Base-by-base conservation (phyloP, 73 alveolate genomes). In the Effrenium voratum region DNA sequence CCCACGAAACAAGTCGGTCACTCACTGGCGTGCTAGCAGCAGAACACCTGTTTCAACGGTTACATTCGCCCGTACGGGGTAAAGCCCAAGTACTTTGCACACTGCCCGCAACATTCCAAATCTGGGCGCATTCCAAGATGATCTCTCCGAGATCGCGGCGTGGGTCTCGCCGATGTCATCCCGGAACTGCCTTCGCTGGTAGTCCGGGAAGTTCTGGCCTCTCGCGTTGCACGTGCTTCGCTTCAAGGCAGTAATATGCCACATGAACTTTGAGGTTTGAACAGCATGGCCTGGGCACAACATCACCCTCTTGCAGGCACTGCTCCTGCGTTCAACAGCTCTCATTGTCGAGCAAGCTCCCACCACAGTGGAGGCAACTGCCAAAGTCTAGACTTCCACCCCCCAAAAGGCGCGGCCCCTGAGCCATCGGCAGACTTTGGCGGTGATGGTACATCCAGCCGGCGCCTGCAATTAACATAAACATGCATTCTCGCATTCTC, bases 131-230 rank as follows among this genome's bases (percentile, higher is more conserved):
- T n/a, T n/a, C n/a, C n/a, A n/a, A n/a, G n/a, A n/a, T n/a, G n/a
- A n/a, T n/a, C n/a, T n/a, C n/a, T n/a, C n/a, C n/a, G n/a, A n/a
- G n/a, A n/a, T n/a, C n/a, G 96, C 34, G 40, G 22, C 96, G 34
- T 90, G 96, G 2, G 96, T 63, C 79, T 90, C 96, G 12, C 96
- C 96, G 16, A 90, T 38, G 81, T 90, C 96, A 60, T 90, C 96
- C 30, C 96, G 96, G 44, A 90, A 90, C 41, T 90, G 96, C 75
- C 30, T 66, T 55, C 47, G 96, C 43, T 90, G 96, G 43, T 24
- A 90, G 44, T 90, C 96, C 43, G 96, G 96, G 26, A 90, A 90
- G 46, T 90, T 90, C 50, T 49, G 86, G 47, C 96, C 96, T 90
- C 3, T 32, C 40, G 10, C 10, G 68, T 55, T 13, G 30, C 10